Conservation (phyloP, 2,329 filamentous ascomycete genomes). For the Pseudogymnoascus sp. region DNA sequence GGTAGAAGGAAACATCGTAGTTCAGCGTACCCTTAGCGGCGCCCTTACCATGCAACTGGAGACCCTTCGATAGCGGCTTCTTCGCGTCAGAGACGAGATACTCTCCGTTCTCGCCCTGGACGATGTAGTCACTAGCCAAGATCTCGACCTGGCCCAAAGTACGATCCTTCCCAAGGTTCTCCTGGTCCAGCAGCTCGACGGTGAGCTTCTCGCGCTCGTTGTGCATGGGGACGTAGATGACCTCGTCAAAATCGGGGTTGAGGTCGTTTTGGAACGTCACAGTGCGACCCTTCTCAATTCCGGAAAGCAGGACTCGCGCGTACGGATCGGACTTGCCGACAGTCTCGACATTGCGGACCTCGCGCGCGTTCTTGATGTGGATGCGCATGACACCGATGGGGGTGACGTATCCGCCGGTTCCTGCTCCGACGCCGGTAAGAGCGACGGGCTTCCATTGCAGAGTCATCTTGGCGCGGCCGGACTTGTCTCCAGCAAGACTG, state of each 20-base stretch:
- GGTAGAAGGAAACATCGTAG: constrained; percentile 84
- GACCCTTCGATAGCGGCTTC: constrained; percentile 52
- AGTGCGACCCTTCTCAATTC: constrained; percentile 81
- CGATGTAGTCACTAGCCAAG: constrained; percentile 67
- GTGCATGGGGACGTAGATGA: constrained; percentile 88
- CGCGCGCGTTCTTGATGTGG: constrained; percentile 75
- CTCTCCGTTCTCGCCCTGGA: constrained; percentile 69
- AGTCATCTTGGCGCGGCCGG: constrained; percentile 80
- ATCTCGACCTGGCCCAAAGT: constrained; percentile 76
- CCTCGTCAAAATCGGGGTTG: constrained; percentile 91
- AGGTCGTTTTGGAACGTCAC: constrained; percentile 96
- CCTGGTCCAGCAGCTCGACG: constrained; percentile 94
- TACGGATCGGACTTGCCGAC: constrained; percentile 98
- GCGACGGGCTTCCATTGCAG: constrained; percentile 94
- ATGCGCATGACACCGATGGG: constrained; percentile 93
- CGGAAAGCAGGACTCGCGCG: constrained; percentile 77
- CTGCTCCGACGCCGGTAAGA: constrained; percentile 65
- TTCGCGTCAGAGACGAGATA: constrained; percentile 74
- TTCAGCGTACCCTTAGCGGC: constrained; percentile 70
- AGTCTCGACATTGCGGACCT: constrained; percentile 86
- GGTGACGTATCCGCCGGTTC: constrained; percentile 81
- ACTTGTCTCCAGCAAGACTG: constrained; percentile 70
- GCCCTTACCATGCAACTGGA: constrained; percentile 66
- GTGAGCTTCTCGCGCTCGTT: constrained; percentile 73
- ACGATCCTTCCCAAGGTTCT: constrained; percentile 84